Conservation (phyloP, 768 basidiomycete genomes). For the Russula griseocarnosa region DNA sequence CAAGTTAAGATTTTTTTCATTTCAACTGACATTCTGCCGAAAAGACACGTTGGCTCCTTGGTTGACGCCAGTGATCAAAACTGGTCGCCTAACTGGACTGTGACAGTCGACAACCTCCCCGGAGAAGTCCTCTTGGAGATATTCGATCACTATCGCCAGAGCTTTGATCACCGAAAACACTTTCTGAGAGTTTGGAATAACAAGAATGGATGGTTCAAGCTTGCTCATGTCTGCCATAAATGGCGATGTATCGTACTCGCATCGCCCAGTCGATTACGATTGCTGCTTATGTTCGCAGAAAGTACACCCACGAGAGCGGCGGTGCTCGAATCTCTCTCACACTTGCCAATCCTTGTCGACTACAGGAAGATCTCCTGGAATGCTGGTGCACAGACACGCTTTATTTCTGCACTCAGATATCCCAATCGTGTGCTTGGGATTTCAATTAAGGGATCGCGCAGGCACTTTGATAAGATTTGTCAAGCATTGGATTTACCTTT, state of each 20-base stretch:
- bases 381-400: background rate
- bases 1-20: no score
- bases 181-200: background rate
- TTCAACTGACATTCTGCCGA: no score
- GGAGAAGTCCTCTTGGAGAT: background rate
- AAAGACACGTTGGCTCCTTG: no score
- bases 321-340: background rate
- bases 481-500: background rate
- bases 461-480: background rate
- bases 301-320: no score
- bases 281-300: background rate
- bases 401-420: background rate
- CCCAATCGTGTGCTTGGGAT: background rate
- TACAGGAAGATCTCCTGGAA: background rate
- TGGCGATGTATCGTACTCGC: background rate
- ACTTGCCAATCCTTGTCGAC: background rate
- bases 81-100: background rate
- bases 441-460: background rate
- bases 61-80: no score
- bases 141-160: background rate
- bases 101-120: background rate
- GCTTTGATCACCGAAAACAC: background rate
- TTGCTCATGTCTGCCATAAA: background rate
- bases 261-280: background rate
- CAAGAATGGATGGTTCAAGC: slow-evolving; percentile 3